These are phyloP conservation scores for Cynanchum wilfordii DNA, from an alignment of 257 asterid species.

Conservation along the genomic window DNA sequence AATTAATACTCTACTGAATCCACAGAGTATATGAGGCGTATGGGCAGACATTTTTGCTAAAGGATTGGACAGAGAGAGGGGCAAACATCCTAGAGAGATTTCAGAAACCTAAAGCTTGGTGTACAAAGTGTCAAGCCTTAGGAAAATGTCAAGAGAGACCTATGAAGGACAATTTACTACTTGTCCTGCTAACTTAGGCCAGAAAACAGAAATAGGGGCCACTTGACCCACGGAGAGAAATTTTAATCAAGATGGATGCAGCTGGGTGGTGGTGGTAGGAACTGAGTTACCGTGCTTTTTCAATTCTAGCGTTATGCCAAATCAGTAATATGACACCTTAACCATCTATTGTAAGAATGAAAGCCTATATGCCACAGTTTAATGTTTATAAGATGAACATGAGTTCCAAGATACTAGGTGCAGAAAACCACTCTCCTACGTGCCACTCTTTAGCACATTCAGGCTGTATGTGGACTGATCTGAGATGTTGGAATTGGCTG, in stretches of 20 bases:
- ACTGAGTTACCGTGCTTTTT: background rate
- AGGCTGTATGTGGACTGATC: background rate
- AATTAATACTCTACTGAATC: background rate
- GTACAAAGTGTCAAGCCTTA: background rate
- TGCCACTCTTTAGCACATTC: background rate
- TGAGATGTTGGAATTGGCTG: background rate
- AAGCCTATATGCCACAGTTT: background rate
- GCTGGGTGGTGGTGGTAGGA: background rate
- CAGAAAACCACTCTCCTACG: background rate
- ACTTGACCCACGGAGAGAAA: background rate
- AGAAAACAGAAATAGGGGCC: conserved; percentile 10
- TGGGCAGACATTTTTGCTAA: background rate
- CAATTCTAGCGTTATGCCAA: background rate
- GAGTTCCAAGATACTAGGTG: background rate
- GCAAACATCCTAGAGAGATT: background rate
- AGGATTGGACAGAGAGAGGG: background rate
- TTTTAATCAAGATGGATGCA: background rate
- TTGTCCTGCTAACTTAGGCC: conserved; percentile 3
- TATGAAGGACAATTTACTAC: background rate
- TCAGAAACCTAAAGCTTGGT: background rate
- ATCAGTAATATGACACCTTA: background rate
- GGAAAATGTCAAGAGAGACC: background rate
- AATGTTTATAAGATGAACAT: background rate
- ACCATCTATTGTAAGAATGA: background rate
- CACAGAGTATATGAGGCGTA: background rate